These are phyloP conservation scores for Aspergillus novoparasiticus DNA, from an alignment of 2,329 filamentous ascomycete genomes.

Conservation along the genomic window DNA sequence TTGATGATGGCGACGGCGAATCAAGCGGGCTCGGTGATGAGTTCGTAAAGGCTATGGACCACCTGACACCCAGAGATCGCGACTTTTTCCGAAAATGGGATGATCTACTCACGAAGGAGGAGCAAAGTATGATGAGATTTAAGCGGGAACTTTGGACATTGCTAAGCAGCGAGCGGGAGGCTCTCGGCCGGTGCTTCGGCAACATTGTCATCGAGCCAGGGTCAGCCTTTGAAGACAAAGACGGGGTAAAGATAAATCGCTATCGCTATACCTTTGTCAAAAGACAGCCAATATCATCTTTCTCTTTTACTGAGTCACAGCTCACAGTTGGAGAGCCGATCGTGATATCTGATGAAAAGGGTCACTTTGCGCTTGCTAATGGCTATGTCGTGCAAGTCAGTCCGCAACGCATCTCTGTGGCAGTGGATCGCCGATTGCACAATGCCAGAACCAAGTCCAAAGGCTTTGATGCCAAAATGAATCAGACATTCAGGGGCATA, in stretches of 20 bases:
- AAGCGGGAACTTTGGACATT: slow-evolving; percentile 95
- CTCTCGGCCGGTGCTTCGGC: slow-evolving; percentile 84
- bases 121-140: slow-evolving; percentile 84
- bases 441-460: slow-evolving; percentile 75
- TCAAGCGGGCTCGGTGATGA: slow-evolving; percentile 78
- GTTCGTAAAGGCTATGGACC: slow-evolving; percentile 78
- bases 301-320: slow-evolving; percentile 91
- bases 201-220: slow-evolving; percentile 82
- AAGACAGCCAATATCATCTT: slow-evolving; percentile 59
- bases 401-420: slow-evolving; percentile 77
- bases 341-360: slow-evolving; percentile 93
- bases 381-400: slow-evolving; percentile 82
- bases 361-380: slow-evolving; percentile 91
- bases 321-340: slow-evolving; percentile 85
- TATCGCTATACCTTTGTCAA: slow-evolving; percentile 86
- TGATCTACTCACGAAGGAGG: slow-evolving; percentile 86
- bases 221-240: slow-evolving; percentile 68
- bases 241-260: slow-evolving; percentile 83
- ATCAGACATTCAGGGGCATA: slow-evolving; percentile 87
- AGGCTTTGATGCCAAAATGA: slow-evolving; percentile 73
- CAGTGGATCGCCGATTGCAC: slow-evolving; percentile 86
- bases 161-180: slow-evolving; percentile 84
- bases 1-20: slow-evolving; percentile 79
- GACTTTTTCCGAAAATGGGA: slow-evolving; percentile 97
- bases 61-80: slow-evolving; percentile 73